Conservation (phyloP, 176 grass and related monocot genomes). For the Otatea glauca region DNA sequence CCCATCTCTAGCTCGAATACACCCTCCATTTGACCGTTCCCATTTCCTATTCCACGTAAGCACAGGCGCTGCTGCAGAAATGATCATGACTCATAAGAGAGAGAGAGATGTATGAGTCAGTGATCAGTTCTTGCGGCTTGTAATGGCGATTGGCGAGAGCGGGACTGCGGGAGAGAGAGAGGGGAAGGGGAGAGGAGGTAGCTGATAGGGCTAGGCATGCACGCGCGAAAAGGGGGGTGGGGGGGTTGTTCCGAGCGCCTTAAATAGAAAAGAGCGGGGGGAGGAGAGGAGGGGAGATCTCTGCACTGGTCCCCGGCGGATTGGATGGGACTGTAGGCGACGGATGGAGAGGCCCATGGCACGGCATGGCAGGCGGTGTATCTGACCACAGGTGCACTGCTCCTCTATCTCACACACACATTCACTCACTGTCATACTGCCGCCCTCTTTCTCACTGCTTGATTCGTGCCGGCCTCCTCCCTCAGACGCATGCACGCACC, state of each 20-base stretch:
- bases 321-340: constrained; percentile 50
- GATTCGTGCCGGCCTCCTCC: constrained; percentile 25
- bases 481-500: not conserved
- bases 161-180: not conserved
- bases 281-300: constrained; percentile 10
- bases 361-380: constrained; percentile 20
- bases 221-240: constrained; percentile 30
- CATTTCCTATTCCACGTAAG: constrained; percentile 1
- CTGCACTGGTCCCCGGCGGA: constrained; percentile 64
- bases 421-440: constrained; percentile 21
- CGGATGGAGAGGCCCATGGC: constrained; percentile 34
- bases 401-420: not conserved
- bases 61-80: constrained; percentile 27
- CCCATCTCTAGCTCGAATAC: constrained; percentile 9
- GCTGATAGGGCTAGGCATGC: constrained; percentile 37
- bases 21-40: constrained; percentile 24
- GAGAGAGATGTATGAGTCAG: not conserved
- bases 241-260: constrained; percentile 35
- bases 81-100: not conserved
- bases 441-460: constrained; percentile 32
- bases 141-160: constrained; percentile 16
- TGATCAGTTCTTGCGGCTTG: constrained; percentile 4
- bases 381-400: constrained; percentile 58
- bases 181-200: not conserved
- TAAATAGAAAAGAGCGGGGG: constrained; percentile 49